Evolutionary conservation across 306 rosid species (phyloP).

Genomic region (Coriaria nepalensis): DNA sequence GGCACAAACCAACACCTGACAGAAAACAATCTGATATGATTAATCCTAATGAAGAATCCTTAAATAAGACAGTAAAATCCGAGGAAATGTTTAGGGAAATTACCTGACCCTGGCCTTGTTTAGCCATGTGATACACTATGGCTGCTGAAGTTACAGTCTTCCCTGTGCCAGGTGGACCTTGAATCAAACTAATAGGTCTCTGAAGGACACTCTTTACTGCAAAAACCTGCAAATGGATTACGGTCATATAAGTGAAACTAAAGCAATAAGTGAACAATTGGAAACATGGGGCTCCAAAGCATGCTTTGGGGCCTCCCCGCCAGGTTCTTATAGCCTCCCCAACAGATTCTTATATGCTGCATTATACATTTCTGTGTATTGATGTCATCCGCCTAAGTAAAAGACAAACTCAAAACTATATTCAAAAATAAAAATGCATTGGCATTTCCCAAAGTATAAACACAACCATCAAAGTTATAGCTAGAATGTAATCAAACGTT

Average conservation of each 20-base stretch:
- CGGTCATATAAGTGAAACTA: neutral
- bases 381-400: no score
- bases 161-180: constrained; percentile 99
- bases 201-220: constrained; percentile 98
- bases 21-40: neutral
- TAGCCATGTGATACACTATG: constrained; percentile 99
- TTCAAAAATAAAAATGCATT: no score
- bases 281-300: neutral
- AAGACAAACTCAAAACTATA: no score
- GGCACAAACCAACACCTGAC: constrained; percentile 94
- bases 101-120: constrained; percentile 99
- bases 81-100: neutral
- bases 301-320: no score
- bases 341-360: no score
- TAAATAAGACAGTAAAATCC: constrained; percentile 1
- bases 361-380: no score
- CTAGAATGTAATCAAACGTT: no score
- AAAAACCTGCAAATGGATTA: constrained; percentile 47
- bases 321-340: no score
- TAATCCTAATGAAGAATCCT: neutral
- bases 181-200: constrained; percentile 98
- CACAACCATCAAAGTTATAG: no score
- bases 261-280: neutral
- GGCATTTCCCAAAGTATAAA: no score
- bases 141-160: constrained; percentile 99